A percentile compares a stretch with the other conserved stretches of the same genome.
Evolutionary conservation across 306 rosid species (phyloP).

Genomic region (Parietaria judaica): DNA sequence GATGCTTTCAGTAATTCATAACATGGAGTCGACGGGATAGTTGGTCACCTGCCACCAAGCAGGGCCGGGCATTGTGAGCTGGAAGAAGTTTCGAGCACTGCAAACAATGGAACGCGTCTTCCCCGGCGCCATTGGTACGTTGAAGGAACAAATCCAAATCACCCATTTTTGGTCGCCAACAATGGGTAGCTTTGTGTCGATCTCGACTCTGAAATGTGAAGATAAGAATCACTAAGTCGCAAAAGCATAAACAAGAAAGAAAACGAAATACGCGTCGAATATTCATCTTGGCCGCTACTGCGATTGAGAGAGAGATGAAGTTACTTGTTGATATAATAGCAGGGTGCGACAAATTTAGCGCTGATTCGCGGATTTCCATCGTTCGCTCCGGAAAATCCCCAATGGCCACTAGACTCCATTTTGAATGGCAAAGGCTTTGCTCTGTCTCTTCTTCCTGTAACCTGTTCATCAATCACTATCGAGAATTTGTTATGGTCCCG

Average conservation of each 20-base stretch:
- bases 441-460: conserved; percentile 95
- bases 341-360: conserved; percentile 84
- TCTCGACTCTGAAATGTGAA: conserved; percentile 59
- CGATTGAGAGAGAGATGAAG: conserved; percentile 7
- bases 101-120: conserved; percentile 95
- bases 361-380: conserved; percentile 86
- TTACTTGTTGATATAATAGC: conserved; percentile 80
- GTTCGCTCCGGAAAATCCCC: conserved; percentile 95
- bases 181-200: conserved; percentile 68
- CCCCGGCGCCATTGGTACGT: conserved; percentile 94
- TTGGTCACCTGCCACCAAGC: conserved; percentile 92
- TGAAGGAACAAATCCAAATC: conserved; percentile 92
- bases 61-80: conserved; percentile 79
- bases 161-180: conserved; percentile 88
- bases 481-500: neutral
- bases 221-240: neutral
- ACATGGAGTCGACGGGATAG: neutral
- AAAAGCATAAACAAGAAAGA: neutral
- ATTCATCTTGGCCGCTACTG: conserved; percentile 4
- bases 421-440: conserved; percentile 91
- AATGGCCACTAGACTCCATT: conserved; percentile 56
- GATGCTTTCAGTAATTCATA: neutral
- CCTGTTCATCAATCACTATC: conserved; percentile 33
- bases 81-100: conserved; percentile 95
- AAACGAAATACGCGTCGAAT: too few species aligned